A percentile compares a stretch with the other conserved stretches of the same genome.
Evolutionary conservation across 495 filamentous ascomycete genomes (phyloP).

Genomic region (Lasiosphaeria ovina): DNA sequence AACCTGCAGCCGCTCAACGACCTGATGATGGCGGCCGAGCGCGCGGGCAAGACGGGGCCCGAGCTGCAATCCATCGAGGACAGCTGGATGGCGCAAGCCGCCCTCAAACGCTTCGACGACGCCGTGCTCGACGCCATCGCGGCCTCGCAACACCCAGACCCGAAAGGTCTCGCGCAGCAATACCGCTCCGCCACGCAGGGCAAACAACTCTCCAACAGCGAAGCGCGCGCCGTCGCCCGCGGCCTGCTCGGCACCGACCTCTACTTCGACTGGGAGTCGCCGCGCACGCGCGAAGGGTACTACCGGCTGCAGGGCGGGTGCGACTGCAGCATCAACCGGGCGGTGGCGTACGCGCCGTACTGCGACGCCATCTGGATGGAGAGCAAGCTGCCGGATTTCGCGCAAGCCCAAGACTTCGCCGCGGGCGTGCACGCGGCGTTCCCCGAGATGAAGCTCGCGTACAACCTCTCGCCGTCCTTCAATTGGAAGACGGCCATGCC

Average conservation of each 20-base stretch:
- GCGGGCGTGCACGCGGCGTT: slow-evolving; percentile 89
- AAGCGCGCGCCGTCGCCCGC: slow-evolving; percentile 81
- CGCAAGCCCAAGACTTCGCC: slow-evolving; percentile 91
- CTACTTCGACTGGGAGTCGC: slow-evolving; percentile 89
- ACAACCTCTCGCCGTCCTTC: slow-evolving; percentile 97
- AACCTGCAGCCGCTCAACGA: slow-evolving; percentile 81
- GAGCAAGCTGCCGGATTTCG: slow-evolving; percentile 89
- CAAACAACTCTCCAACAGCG: slow-evolving; percentile 69
- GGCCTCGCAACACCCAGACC: slow-evolving; percentile 54
- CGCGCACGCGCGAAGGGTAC: slow-evolving; percentile 89
- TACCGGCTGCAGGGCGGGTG: slow-evolving; percentile 91
- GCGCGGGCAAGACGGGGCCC: slow-evolving; percentile 73
- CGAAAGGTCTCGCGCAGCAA: slow-evolving; percentile 60
- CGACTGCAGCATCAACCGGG: slow-evolving; percentile 87
- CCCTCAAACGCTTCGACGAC: slow-evolving; percentile 86
- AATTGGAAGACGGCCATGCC: slow-evolving; percentile 99
- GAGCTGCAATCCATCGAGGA: slow-evolving; percentile 92
- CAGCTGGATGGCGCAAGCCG: slow-evolving; percentile 76
- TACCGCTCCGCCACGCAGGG: slow-evolving; percentile 68
- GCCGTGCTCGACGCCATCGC: slow-evolving; percentile 83
- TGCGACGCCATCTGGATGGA: slow-evolving; percentile 99
- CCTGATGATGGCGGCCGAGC: slow-evolving; percentile 84
- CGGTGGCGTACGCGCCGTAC: slow-evolving; percentile 89
- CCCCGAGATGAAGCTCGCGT: slow-evolving; percentile 96
- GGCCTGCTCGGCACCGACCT: slow-evolving; percentile 77